These are phyloP conservation scores for Spathaspora sp. DNA, from an alignment of 805 yeast genomes.

Conservation along the genomic window DNA sequence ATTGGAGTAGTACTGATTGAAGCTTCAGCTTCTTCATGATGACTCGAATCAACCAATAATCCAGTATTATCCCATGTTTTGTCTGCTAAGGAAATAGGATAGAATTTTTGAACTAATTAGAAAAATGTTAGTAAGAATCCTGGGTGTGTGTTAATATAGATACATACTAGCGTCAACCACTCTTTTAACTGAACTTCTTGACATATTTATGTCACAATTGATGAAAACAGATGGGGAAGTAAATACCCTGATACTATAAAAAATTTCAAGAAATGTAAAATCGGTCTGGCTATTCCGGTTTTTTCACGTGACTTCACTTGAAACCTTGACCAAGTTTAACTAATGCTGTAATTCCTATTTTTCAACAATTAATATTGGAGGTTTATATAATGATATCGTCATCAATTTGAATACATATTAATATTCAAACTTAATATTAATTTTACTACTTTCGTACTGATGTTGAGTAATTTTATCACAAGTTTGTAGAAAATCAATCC, in stretches of 20 bases:
- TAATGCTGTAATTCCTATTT: not conserved
- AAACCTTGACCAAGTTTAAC: not conserved
- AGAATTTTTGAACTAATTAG: conserved; percentile 59
- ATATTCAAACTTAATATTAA: too few relatives aligned
- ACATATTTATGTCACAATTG: conserved; percentile 13
- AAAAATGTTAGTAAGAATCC: conserved; percentile 6
- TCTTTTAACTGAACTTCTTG: conserved; percentile 44
- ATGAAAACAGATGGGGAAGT: not conserved
- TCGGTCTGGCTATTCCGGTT: not conserved
- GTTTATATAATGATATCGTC: too few relatives aligned
- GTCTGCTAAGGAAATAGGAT: conserved; percentile 81
- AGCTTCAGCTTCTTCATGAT: conserved; percentile 13
- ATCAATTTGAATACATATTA: too few relatives aligned
- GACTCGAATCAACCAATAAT: conserved; percentile 67
- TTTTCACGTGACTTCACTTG: not conserved
- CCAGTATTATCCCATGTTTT: conserved; percentile 96
- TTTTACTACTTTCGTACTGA: too few relatives aligned
- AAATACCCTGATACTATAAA: not conserved
- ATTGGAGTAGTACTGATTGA: conserved; percentile 9
- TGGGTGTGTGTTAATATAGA: conserved; percentile 11
- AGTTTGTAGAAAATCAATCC: too few relatives aligned
- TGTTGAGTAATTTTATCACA: too few relatives aligned
- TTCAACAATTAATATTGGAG: not conserved
- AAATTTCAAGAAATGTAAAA: not conserved
- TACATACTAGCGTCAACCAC: conserved; percentile 38